Conservation (phyloP, 768 basidiomycete genomes). For the Scleroderma citrinum region DNA sequence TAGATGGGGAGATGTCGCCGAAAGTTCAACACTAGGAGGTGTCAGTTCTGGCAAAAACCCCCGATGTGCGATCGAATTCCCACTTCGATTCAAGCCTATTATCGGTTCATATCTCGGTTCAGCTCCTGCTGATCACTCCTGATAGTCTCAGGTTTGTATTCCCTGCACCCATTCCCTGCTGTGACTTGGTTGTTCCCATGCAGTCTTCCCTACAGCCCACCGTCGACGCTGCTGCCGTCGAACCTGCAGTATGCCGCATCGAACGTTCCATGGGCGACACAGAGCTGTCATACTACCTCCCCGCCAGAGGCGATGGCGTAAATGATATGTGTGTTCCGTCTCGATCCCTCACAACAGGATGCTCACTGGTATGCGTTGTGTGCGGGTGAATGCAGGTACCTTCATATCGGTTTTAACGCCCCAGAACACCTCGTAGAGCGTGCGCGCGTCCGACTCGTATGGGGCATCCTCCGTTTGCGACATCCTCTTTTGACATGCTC, state of each 20-base stretch:
- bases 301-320: slow-evolving; percentile 70
- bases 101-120: background rate
- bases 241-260: too few species aligned
- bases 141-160: background rate
- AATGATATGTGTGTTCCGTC: slow-evolving; percentile 70
- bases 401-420: slow-evolving; percentile 65
- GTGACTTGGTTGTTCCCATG: background rate
- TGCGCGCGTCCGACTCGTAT: slow-evolving; percentile 49
- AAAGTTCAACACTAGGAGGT: background rate
- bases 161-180: background rate
- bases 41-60: background rate
- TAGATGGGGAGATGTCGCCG: background rate
- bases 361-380: background rate
- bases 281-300: slow-evolving; percentile 76
- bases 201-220: too few species aligned
- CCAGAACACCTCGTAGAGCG: slow-evolving; percentile 37
- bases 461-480: slow-evolving; percentile 65
- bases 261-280: slow-evolving; percentile 67
- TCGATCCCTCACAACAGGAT: background rate
- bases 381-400: slow-evolving; percentile 49
- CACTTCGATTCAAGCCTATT: too few species aligned
- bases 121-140: background rate
- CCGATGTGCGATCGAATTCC: background rate
- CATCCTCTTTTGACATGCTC: slow-evolving; percentile 69
- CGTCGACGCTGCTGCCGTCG: slow-evolving; percentile 8